A percentile compares a stretch with the other conserved stretches of the same genome.
Conservation (phyloP, 2,329 filamentous ascomycete species). For the Colletotrichum shisoi region DNA sequence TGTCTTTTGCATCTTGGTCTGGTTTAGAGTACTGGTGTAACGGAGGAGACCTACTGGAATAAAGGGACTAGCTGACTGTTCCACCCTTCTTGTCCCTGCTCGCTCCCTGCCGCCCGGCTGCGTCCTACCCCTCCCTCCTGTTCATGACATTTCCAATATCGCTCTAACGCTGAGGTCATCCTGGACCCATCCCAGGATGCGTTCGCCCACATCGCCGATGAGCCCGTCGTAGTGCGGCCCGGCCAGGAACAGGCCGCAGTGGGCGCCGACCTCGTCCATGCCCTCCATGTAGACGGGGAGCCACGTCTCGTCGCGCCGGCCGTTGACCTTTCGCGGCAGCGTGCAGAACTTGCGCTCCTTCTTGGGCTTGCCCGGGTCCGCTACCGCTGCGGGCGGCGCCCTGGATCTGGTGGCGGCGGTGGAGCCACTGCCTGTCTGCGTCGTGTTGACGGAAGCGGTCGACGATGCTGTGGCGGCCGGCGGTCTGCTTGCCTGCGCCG, state of each 20-base stretch:
- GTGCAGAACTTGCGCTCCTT: constrained; percentile 82
- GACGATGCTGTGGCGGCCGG: constrained; percentile 17
- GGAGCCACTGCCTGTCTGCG: constrained; percentile 40
- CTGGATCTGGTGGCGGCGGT: neutral
- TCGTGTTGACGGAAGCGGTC: constrained; percentile 32
- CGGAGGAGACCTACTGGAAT: no score
- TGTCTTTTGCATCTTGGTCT: neutral
- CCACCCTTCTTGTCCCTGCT: neutral
- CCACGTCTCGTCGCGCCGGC: constrained; percentile 75
- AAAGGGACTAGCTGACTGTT: neutral
- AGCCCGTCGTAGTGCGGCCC: constrained; percentile 76
- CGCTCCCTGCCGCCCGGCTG: neutral
- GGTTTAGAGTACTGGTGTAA: neutral
- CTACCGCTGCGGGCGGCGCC: constrained; percentile 31
- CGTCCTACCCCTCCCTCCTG: neutral
- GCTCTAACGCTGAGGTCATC: constrained; percentile 63
- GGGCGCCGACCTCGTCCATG: constrained; percentile 85
- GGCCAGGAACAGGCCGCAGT: constrained; percentile 80
- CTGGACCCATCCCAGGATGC: constrained; percentile 74
- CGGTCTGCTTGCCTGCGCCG: constrained; percentile 19
- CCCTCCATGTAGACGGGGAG: constrained; percentile 80
- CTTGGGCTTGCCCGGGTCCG: constrained; percentile 46
- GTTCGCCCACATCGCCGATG: constrained; percentile 75
- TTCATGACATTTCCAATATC: constrained; percentile 45
- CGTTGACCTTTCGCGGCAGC: constrained; percentile 65